phyloP scores from a whole-genome alignment of 2,329 filamentous ascomycete genomes.

The Fusarium penzigii region DNA sequence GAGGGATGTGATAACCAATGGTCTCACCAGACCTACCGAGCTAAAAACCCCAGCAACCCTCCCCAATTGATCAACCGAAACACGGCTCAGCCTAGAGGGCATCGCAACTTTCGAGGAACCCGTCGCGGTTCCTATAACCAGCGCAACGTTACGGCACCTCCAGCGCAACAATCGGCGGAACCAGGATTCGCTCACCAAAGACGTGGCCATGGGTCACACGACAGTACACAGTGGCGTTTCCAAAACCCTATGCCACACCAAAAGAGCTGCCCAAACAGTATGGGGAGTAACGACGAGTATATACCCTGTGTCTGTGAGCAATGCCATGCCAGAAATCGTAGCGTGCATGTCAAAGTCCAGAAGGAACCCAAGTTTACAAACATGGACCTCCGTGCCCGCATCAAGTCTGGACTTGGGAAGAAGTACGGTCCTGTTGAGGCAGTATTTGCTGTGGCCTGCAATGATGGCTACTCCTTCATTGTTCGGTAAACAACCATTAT shows the following conservation, averaged over 20 bases:
- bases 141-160: conserved; percentile 21
- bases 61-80: conserved; percentile 10
- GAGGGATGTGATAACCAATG: conserved; percentile 11
- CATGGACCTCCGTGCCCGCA: conserved; percentile 28
- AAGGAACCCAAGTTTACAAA: neutral
- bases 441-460: conserved; percentile 19
- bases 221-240: conserved; percentile 16
- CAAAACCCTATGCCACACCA: conserved; percentile 8
- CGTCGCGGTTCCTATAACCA: conserved; percentile 21
- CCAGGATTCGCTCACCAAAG: conserved; percentile 10
- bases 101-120: conserved; percentile 7
- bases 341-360: conserved; percentile 29
- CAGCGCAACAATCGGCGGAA: conserved; percentile 5
- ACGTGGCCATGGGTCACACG: conserved; percentile 18
- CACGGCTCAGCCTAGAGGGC: conserved; percentile 11
- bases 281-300: conserved; percentile 23
- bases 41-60: conserved; percentile 8
- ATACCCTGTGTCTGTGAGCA: conserved; percentile 30
- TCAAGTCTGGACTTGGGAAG: conserved; percentile 31
- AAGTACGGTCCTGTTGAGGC: conserved; percentile 35
- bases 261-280: conserved; percentile 23
- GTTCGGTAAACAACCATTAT: conserved; percentile 29
- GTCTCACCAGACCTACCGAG: conserved; percentile 7
- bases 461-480: conserved; percentile 22
- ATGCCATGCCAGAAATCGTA: conserved; percentile 34